A percentile compares a stretch with the other conserved stretches of the same genome.
Conservation (phyloP, 306 rosid genomes). For the Quercus dentata region DNA sequence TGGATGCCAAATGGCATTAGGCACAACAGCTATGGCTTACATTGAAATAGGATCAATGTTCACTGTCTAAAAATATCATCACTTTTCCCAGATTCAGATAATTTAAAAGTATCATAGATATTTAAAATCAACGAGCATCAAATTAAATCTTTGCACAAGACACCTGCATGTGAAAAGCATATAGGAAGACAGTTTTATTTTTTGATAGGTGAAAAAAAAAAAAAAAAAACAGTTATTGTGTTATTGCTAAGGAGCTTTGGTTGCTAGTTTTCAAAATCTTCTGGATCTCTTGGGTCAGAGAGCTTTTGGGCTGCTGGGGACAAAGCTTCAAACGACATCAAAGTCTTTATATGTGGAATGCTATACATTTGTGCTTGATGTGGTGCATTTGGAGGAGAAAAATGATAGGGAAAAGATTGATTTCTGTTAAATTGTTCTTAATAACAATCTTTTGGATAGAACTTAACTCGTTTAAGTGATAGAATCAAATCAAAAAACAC, state of each 20-base stretch:
- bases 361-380: too few relatives aligned
- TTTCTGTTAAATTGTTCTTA: background rate
- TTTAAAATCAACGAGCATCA: background rate
- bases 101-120: background rate
- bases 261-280: too few relatives aligned
- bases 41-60: background rate
- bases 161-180: background rate
- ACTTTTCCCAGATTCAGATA: background rate
- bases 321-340: too few relatives aligned
- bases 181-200: too few relatives aligned
- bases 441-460: background rate
- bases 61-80: constrained; percentile 1
- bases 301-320: too few relatives aligned
- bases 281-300: too few relatives aligned
- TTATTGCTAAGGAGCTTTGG: too few relatives aligned
- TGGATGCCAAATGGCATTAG: background rate
- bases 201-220: too few relatives aligned
- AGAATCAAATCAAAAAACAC: background rate
- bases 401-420: background rate
- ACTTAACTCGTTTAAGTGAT: background rate
- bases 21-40: background rate
- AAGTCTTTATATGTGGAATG: too few relatives aligned
- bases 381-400: too few relatives aligned
- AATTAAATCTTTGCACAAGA: background rate
- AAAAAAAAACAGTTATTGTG: too few relatives aligned